Percentiles rank a stretch among this genome's conserved stretches.
Conservation (phyloP, 768 basidiomycete genomes). For the Trametes maxima region DNA sequence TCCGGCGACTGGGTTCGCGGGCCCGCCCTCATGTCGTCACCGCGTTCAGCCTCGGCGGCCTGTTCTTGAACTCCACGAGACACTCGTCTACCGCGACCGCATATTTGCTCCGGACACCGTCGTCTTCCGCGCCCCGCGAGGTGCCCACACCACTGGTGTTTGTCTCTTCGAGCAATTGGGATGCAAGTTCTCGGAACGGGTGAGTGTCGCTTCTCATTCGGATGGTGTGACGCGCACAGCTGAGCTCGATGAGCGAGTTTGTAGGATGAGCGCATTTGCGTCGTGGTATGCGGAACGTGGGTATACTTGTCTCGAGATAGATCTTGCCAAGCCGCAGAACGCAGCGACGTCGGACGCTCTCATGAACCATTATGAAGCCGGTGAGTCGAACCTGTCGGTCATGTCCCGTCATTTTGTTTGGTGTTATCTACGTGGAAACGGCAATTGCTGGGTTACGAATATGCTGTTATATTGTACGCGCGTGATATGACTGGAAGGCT, state of each 20-base stretch:
- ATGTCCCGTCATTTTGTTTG: too few relatives aligned
- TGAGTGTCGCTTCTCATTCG: conserved; percentile 23
- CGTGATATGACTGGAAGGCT: not conserved
- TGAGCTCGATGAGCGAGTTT: not conserved
- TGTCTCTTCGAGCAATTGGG: conserved; percentile 51
- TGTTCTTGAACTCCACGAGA: conserved; percentile 1
- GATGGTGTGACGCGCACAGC: not conserved
- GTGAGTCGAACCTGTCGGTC: conserved; percentile 30
- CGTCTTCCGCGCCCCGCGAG: conserved; percentile 45
- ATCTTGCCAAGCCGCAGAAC: conserved; percentile 36
- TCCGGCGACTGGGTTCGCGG: not conserved
- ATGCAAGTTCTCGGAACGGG: conserved; percentile 42
- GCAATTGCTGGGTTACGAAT: not conserved
- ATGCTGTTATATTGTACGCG: not conserved
- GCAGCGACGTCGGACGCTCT: conserved; percentile 28
- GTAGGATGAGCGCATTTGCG: conserved; percentile 40
- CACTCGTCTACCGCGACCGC: conserved; percentile 26
- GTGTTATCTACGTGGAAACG: too few relatives aligned
- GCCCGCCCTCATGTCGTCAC: conserved; percentile 10
- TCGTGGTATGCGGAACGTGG: conserved; percentile 49
- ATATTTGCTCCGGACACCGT: conserved; percentile 41
- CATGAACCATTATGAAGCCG: conserved; percentile 44
- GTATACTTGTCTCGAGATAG: conserved; percentile 50
- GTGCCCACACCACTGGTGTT: conserved; percentile 57
- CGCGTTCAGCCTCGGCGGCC: conserved; percentile 15